phyloP scores from a whole-genome alignment of 1,284 basidiomycete species.

The Marasmius sp. region DNA sequence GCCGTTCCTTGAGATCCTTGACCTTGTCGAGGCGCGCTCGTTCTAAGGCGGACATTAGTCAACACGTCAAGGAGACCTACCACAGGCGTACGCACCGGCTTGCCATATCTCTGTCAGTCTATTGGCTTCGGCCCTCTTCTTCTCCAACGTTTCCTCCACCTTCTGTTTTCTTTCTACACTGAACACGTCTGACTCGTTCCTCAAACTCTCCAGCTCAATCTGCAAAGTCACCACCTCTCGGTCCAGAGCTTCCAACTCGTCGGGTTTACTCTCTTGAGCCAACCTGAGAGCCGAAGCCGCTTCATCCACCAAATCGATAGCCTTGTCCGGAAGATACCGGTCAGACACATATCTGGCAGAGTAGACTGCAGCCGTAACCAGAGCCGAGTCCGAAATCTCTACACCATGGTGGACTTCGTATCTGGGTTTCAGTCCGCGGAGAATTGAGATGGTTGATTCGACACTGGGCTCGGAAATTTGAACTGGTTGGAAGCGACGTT shows the following conservation, averaged over 20 bases:
- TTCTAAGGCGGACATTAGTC: slow-evolving; percentile 43
- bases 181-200: slow-evolving; percentile 85
- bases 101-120: slow-evolving; percentile 74
- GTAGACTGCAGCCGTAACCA: slow-evolving; percentile 89
- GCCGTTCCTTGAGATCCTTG: slow-evolving; percentile 74
- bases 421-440: slow-evolving; percentile 81
- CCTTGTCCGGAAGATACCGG: slow-evolving; percentile 87
- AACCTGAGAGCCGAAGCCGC: slow-evolving; percentile 86
- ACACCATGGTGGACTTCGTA: slow-evolving; percentile 94
- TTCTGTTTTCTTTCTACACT: slow-evolving; percentile 69
- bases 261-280: slow-evolving; percentile 89
- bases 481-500: slow-evolving; percentile 88
- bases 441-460: slow-evolving; percentile 84
- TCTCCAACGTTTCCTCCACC: slow-evolving; percentile 64
- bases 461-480: slow-evolving; percentile 87
- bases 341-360: slow-evolving; percentile 83
- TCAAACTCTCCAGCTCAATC: slow-evolving; percentile 89
- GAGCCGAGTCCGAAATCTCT: slow-evolving; percentile 82
- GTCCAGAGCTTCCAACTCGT: slow-evolving; percentile 81
- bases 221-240: slow-evolving; percentile 84
- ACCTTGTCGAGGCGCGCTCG: slow-evolving; percentile 74
- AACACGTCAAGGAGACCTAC: background rate
- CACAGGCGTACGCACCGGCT: slow-evolving; percentile 43
- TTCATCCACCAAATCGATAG: slow-evolving; percentile 89
- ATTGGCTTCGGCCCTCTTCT: slow-evolving; percentile 62